Evolutionary conservation across 176 grass and related monocot species (phyloP), one percentile per base, ranked within the genome.

Genomic region (Triticum turgidum): DNA sequence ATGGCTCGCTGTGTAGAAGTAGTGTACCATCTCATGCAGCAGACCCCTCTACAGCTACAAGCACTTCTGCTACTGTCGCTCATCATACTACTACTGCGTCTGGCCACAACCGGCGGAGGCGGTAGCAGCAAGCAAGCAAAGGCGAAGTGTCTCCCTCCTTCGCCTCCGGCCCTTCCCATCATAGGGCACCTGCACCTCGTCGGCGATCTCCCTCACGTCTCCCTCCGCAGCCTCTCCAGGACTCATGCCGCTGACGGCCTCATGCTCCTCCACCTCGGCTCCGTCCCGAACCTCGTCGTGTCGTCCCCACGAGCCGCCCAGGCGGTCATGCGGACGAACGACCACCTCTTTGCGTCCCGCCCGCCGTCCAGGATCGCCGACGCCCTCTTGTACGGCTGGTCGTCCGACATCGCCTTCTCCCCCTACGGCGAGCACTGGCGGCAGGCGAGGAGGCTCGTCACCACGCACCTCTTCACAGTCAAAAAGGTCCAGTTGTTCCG

Each of bases 401-500:
- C 71, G 0, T 74, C 71, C 1, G 71, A 29, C 71, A 49, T 74
- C 13, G 71, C 6, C 7, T 74, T 74, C 22, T 4, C 71, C 12
- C 71, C 71, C 12, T 74, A 74, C 71, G 71, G 71, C 3, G 71
- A 74, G 71, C 71, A 74, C 42, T 74, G 41, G 71, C 41, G 71
- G 42, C 71, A 74, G 71, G 71, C 39, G 12, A 74, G 71, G 71
- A 74, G 7, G n/a, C 41, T 74, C 42, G 71, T 74, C 71, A 74
- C 71, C 41, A 49, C 22, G 3, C 41, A 74, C 71, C 71, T 74
- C 0, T 29, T 74, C 71, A 74, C 22, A 12, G 71, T 74, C 6
- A 74, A 49, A 49, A 74, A 74, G 71, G 71, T 74, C 41, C 71
- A 74, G 22, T 74, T 42, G 3, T 49, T 49, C 71, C 71, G 71